Evolutionary conservation across 192 early-diverging fungal species (phyloP).

Genomic region (Gaertneriomyces semiglobifer): DNA sequence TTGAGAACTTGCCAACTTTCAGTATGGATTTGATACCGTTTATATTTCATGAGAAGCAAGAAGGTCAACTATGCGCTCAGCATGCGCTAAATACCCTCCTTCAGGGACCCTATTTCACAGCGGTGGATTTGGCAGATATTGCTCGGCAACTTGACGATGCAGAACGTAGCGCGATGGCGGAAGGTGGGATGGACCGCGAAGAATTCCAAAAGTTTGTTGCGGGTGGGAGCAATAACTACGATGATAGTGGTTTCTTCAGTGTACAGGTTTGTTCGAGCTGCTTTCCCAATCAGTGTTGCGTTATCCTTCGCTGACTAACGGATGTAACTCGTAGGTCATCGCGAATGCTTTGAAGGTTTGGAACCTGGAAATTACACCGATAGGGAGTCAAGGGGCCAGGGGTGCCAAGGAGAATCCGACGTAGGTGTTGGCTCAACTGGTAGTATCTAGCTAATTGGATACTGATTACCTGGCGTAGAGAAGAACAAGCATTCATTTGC

Average conservation of each 20-base stretch:
- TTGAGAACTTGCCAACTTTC: too few relatives aligned
- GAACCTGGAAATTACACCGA: constrained; percentile 57
- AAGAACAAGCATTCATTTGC: constrained; percentile 67
- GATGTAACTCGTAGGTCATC: constrained; percentile 72
- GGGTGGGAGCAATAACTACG: constrained; percentile 44
- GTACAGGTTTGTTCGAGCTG: not conserved
- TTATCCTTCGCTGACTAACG: constrained; percentile 40
- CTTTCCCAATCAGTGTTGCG: not conserved
- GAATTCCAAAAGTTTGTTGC: constrained; percentile 24
- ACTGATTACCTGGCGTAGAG: not conserved
- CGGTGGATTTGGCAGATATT: constrained; percentile 70
- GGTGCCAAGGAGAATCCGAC: constrained; percentile 52
- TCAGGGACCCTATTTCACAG: constrained; percentile 67
- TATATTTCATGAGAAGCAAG: constrained; percentile 52
- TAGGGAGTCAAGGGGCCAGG: constrained; percentile 44
- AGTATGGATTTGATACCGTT: constrained; percentile 14
- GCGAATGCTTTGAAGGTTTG: constrained; percentile 53
- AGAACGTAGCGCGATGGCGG: constrained; percentile 50
- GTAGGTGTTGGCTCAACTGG: constrained; percentile 23
- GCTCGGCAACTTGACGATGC: constrained; percentile 62
- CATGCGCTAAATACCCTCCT: constrained; percentile 77
- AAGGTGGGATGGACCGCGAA: constrained; percentile 23
- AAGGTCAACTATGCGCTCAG: constrained; percentile 76
- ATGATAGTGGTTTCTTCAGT: constrained; percentile 34
- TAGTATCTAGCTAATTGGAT: not conserved